A percentile compares a stretch with the other conserved stretches of the same genome.
phyloP scores from a whole-genome alignment of 768 basidiomycete species.

The Suillus clintonianus region DNA sequence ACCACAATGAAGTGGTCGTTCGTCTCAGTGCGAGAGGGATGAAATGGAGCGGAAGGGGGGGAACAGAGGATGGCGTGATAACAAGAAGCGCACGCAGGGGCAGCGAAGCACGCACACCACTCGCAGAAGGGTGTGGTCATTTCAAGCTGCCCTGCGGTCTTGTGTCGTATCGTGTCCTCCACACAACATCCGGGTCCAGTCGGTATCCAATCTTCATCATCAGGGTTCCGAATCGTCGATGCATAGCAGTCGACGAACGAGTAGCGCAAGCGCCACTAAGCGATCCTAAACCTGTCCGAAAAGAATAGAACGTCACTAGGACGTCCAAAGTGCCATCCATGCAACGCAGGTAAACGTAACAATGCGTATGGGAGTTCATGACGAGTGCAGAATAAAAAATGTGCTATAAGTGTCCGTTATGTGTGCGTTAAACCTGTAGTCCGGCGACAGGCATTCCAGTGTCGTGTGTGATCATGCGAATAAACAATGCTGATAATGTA shows the following conservation, averaged over 20 bases:
- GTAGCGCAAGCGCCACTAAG: constrained; percentile 45
- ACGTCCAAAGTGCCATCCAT: constrained; percentile 18
- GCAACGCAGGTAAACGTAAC: constrained; percentile 23
- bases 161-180: constrained; percentile 67
- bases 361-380: constrained; percentile 32
- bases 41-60: constrained; percentile 51
- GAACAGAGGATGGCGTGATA: constrained; percentile 39
- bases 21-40: constrained; percentile 61
- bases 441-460: constrained; percentile 56
- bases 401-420: constrained; percentile 44
- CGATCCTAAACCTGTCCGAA: constrained; percentile 38
- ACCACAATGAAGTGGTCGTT: constrained; percentile 83
- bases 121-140: constrained; percentile 50
- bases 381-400: constrained; percentile 43
- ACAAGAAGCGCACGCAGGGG: constrained; percentile 51
- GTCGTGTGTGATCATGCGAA: constrained; percentile 37
- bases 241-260: constrained; percentile 30
- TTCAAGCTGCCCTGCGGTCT: constrained; percentile 64
- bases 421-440: constrained; percentile 56
- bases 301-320: constrained; percentile 25
- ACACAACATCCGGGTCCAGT: constrained; percentile 51
- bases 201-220: constrained; percentile 52
- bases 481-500: constrained; percentile 39
- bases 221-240: constrained; percentile 33
- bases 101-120: constrained; percentile 56